Evolutionary conservation across 768 basidiomycete species (phyloP).

Genomic region (Pulveroboletus sp.): DNA sequence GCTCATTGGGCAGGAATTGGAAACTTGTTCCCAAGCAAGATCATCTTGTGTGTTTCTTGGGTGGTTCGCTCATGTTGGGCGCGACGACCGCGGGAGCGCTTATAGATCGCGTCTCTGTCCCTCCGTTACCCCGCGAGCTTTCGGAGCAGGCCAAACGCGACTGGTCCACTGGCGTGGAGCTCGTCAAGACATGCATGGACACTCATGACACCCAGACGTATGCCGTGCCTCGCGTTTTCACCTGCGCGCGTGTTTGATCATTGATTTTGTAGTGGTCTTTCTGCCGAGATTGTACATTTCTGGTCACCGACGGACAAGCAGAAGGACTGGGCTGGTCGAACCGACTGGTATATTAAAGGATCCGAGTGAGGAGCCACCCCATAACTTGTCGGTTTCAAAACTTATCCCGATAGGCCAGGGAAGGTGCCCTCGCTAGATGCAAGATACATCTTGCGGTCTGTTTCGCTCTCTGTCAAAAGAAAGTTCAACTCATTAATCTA

Average conservation of each 20-base stretch:
- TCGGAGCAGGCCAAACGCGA: slow-evolving; percentile 64
- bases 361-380: slow-evolving; percentile 43
- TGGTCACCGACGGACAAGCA: slow-evolving; percentile 58
- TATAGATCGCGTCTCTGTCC: slow-evolving; percentile 55
- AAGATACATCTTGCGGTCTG: slow-evolving; percentile 85
- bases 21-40: slow-evolving; percentile 85
- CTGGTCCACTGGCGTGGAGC: slow-evolving; percentile 77
- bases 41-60: slow-evolving; percentile 94
- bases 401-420: slow-evolving; percentile 22
- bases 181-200: slow-evolving; percentile 85
- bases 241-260: background rate
- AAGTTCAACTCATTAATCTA: background rate
- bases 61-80: slow-evolving; percentile 88
- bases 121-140: slow-evolving; percentile 65
- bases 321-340: slow-evolving; percentile 34
- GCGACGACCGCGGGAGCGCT: slow-evolving; percentile 66
- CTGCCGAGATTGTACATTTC: slow-evolving; percentile 91
- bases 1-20: slow-evolving; percentile 53
- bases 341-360: slow-evolving; percentile 94
- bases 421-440: slow-evolving; percentile 64
- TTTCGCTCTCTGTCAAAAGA: background rate
- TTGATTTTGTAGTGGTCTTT: slow-evolving; percentile 57
- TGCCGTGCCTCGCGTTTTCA: slow-evolving; percentile 24
- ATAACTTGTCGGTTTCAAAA: background rate
- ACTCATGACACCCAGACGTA: slow-evolving; percentile 85